Percentiles rank a stretch among this genome's conserved stretches.
phyloP scores from a whole-genome alignment of 345 rosid species.

The Populus pruinosa region DNA sequence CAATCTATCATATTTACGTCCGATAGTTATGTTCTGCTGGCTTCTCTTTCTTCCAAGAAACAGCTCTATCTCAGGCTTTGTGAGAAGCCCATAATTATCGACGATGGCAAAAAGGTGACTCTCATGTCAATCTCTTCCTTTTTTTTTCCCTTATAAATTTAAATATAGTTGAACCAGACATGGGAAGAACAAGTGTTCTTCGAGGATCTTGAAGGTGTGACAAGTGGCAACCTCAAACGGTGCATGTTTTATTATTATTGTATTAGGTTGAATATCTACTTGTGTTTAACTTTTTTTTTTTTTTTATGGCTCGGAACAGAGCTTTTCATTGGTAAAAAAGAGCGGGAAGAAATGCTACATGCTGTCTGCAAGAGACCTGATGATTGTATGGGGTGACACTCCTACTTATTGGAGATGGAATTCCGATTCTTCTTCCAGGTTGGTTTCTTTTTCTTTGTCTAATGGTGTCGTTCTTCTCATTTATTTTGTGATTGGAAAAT shows the following conservation, averaged over 20 bases:
- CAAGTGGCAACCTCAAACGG: no score
- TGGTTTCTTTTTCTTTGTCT: not conserved
- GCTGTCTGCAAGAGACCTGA: conserved; percentile 32
- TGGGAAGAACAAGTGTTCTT: not conserved
- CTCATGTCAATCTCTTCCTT: not conserved
- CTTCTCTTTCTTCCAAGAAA: conserved; percentile 36
- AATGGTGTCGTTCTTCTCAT: not conserved
- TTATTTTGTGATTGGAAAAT: not conserved
- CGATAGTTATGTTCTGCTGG: not conserved
- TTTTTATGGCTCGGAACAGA: conserved; percentile 12
- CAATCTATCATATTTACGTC: conserved; percentile 23
- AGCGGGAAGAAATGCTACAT: conserved; percentile 34
- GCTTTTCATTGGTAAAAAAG: conserved; percentile 22
- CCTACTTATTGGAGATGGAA: conserved; percentile 21
- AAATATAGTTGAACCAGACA: not conserved
- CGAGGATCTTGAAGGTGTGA: not conserved
- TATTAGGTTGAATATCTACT: no score
- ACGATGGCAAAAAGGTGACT: conserved; percentile 52
- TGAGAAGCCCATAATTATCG: conserved; percentile 44
- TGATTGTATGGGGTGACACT: conserved; percentile 26
- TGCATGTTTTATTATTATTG: no score
- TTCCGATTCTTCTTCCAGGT: conserved; percentile 14
- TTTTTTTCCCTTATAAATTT: not conserved
- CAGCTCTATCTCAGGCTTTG: conserved; percentile 44
- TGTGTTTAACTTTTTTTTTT: not conserved